A percentile compares a stretch with the other conserved stretches of the same genome.
Evolutionary conservation across 495 filamentous ascomycete genomes (phyloP).

Genomic region (Lasiosphaeria miniovina): DNA sequence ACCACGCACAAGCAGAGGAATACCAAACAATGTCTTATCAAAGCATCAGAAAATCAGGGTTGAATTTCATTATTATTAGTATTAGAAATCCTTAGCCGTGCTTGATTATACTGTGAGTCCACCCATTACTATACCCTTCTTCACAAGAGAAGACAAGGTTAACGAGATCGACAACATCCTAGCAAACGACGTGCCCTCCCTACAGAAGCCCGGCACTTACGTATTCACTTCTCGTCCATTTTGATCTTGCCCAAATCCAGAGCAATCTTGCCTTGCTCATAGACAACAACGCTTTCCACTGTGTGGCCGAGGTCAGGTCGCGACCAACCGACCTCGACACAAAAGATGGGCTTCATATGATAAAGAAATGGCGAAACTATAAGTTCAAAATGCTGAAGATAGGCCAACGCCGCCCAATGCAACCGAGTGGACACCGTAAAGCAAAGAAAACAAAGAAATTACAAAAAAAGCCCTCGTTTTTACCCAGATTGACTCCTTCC

Average conservation of each 20-base stretch:
- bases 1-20: not conserved
- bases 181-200: too few species aligned
- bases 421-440: not conserved
- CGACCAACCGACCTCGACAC: too few species aligned
- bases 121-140: not conserved
- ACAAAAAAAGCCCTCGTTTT: not conserved
- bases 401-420: too few species aligned
- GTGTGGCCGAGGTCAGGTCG: too few species aligned
- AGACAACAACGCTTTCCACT: too few species aligned
- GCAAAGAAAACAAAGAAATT: not conserved
- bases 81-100: constrained; percentile 7
- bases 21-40: not conserved
- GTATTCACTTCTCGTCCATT: too few species aligned
- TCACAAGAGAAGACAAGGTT: not conserved
- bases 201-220: too few species aligned
- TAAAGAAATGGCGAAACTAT: too few species aligned
- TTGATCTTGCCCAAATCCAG: too few species aligned
- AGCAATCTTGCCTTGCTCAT: too few species aligned
- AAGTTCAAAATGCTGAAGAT: too few species aligned
- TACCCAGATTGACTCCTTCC: not conserved
- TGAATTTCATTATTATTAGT: constrained; percentile 9
- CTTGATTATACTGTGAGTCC: not conserved
- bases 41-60: not conserved
- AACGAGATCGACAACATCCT: not conserved
- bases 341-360: too few species aligned